A percentile compares a stretch with the other conserved stretches of the same genome.
These are phyloP conservation scores for Syncephalis plumigaleata DNA, from an alignment of 371 early-diverging fungal species.

Conservation along the genomic window DNA sequence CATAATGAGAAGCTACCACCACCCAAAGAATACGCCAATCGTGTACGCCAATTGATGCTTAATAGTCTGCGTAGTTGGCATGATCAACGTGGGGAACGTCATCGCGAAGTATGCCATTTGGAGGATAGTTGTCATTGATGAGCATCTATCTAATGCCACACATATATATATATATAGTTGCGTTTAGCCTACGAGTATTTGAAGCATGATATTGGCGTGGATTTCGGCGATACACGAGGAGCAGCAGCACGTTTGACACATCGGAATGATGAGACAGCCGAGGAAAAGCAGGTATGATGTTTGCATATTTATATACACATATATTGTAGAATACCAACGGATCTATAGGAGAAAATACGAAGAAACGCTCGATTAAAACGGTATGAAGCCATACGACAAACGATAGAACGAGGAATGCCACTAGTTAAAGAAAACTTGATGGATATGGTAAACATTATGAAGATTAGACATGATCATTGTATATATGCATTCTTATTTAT, in stretches of 20 bases:
- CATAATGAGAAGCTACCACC: conserved; percentile 32
- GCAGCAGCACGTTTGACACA: too few relatives aligned
- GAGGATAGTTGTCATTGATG: too few relatives aligned
- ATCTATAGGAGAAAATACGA: not conserved
- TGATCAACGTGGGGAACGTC: not conserved
- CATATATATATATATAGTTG: too few relatives aligned
- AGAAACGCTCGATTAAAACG: not conserved
- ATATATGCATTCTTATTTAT: too few relatives aligned
- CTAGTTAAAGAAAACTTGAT: too few relatives aligned
- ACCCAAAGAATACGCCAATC: conserved; percentile 23
- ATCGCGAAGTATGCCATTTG: not conserved
- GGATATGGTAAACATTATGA: too few relatives aligned
- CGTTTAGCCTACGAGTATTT: too few relatives aligned
- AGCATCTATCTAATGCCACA: too few relatives aligned
- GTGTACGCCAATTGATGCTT: not conserved
- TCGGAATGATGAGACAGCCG: not conserved
- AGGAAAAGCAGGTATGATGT: not conserved
- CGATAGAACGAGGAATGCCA: not conserved
- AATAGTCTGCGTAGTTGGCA: not conserved
- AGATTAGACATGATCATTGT: too few relatives aligned
- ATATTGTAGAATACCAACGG: too few relatives aligned
- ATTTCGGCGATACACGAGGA: too few relatives aligned
- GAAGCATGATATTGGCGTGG: too few relatives aligned
- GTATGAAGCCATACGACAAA: not conserved
- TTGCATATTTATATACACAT: not conserved